These are phyloP conservation scores for Penicillium sp. DNA, from an alignment of 2,329 filamentous ascomycete genomes.

Conservation along the genomic window DNA sequence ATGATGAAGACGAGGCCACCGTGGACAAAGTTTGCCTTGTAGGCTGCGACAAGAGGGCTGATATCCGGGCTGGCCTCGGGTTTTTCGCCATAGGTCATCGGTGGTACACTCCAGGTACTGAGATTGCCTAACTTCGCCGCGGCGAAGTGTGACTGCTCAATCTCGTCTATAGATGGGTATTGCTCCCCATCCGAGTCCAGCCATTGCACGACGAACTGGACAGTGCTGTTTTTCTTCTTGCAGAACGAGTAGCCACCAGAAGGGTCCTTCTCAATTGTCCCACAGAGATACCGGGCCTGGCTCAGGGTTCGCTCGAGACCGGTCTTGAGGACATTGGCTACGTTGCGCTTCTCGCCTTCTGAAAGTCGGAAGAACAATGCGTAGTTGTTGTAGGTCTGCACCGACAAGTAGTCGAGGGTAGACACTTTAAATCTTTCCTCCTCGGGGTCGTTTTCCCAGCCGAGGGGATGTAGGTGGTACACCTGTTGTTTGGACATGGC, in stretches of 20 bases:
- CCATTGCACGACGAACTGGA: constrained; percentile 44
- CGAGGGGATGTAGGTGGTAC: constrained; percentile 38
- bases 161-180: constrained; percentile 46
- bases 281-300: constrained; percentile 45
- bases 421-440: constrained; percentile 46
- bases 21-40: constrained; percentile 49
- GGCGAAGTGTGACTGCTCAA: constrained; percentile 44
- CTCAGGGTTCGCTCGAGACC: constrained; percentile 45
- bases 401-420: constrained; percentile 43
- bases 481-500: constrained; percentile 36
- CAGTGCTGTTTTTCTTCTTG: constrained; percentile 41
- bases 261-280: constrained; percentile 47
- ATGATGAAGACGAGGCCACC: constrained; percentile 51
- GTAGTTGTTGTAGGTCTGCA: constrained; percentile 45
- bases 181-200: constrained; percentile 37
- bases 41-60: constrained; percentile 43
- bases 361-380: constrained; percentile 46
- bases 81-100: constrained; percentile 40
- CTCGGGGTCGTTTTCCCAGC: constrained; percentile 45
- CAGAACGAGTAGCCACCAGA: constrained; percentile 43
- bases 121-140: constrained; percentile 40
- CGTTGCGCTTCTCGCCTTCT: constrained; percentile 36
- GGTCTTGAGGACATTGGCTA: constrained; percentile 33
- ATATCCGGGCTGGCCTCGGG: constrained; percentile 43
- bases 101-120: constrained; percentile 39